These are phyloP conservation scores for Penicillium sp. DNA, from an alignment of 2,329 filamentous ascomycete species.

Conservation along the genomic window DNA sequence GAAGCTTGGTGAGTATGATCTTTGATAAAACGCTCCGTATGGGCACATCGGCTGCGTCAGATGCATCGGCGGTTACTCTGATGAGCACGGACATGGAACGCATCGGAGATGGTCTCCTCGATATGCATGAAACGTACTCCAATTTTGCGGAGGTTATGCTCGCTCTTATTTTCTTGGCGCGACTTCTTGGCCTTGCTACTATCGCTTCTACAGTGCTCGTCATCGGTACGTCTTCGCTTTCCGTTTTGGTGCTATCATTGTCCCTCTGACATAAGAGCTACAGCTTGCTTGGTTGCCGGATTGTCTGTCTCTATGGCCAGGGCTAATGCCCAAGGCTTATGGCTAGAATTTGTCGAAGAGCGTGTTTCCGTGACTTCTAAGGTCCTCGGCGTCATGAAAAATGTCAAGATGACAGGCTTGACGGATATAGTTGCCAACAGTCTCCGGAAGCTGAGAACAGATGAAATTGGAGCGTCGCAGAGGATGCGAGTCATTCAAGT, in stretches of 20 bases:
- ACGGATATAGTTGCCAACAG: slow-evolving; percentile 10
- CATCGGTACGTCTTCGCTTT: slow-evolving; percentile 2
- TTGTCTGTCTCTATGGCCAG: slow-evolving; percentile 14
- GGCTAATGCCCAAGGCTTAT: slow-evolving; percentile 16
- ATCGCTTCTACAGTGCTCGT: slow-evolving; percentile 13
- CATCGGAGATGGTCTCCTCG: slow-evolving; percentile 13
- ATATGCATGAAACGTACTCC: slow-evolving; percentile 20
- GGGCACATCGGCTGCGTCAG: slow-evolving; percentile 31
- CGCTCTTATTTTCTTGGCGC: slow-evolving; percentile 14
- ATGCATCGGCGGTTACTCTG: slow-evolving; percentile 44
- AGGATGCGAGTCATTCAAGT: slow-evolving; percentile 6
- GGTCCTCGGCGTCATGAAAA: slow-evolving; percentile 22
- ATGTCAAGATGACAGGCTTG: slow-evolving; percentile 22
- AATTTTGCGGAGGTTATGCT: slow-evolving; percentile 11
- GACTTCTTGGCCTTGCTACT: slow-evolving; percentile 14
- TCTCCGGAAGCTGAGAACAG: slow-evolving; percentile 13
- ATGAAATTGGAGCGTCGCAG: slow-evolving; percentile 15
- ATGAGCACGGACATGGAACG: slow-evolving; percentile 51
- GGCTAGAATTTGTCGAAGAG: slow-evolving; percentile 20
- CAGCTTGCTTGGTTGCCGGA: slow-evolving; percentile 17
- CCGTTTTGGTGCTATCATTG: background rate
- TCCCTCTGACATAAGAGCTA: background rate
- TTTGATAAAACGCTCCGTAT: slow-evolving; percentile 48
- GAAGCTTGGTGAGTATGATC: slow-evolving; percentile 46
- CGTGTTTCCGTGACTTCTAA: slow-evolving; percentile 20